phyloP scores from a whole-genome alignment of 2,329 filamentous ascomycete species.

The Cladosporium sp. region DNA sequence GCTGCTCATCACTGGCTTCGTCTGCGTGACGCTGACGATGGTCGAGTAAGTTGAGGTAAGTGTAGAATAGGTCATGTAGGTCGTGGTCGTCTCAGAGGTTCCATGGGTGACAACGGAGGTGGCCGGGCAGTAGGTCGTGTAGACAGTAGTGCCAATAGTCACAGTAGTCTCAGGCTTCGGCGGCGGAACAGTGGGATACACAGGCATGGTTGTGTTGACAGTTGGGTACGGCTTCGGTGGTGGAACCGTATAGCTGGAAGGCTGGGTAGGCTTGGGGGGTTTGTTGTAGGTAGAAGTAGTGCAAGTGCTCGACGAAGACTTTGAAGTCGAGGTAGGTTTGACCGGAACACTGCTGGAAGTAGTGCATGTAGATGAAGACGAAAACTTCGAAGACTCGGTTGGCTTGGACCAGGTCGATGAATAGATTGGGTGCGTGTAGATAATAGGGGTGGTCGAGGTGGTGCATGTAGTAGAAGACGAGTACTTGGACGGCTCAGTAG shows the following conservation, averaged over 20 bases:
- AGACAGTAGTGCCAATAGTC: conserved; percentile 12
- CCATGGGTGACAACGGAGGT: background rate
- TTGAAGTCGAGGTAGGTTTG: too few relatives aligned
- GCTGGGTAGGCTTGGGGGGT: background rate
- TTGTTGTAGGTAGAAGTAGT: background rate
- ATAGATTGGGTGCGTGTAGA: background rate
- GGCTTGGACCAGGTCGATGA: background rate
- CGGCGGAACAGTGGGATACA: background rate
- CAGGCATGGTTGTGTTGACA: background rate
- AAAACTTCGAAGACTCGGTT: background rate
- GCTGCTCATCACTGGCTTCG: background rate
- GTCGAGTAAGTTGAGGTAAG: conserved; percentile 13
- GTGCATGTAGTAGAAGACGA: background rate
- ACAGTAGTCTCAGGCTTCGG: background rate
- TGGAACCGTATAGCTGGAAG: background rate
- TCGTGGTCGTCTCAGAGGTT: background rate
- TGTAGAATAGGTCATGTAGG: conserved; percentile 15
- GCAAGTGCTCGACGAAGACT: background rate
- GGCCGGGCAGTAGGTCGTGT: conserved; percentile 16
- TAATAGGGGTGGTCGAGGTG: background rate
- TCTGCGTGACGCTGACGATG: conserved; percentile 12
- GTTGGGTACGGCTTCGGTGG: background rate
- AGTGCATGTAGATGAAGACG: background rate
- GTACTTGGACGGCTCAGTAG: background rate
- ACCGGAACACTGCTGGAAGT: too few relatives aligned